Evolutionary conservation across 73 alveolate genomes (phyloP).

Genomic region (Paramecium tetraurelia): DNA sequence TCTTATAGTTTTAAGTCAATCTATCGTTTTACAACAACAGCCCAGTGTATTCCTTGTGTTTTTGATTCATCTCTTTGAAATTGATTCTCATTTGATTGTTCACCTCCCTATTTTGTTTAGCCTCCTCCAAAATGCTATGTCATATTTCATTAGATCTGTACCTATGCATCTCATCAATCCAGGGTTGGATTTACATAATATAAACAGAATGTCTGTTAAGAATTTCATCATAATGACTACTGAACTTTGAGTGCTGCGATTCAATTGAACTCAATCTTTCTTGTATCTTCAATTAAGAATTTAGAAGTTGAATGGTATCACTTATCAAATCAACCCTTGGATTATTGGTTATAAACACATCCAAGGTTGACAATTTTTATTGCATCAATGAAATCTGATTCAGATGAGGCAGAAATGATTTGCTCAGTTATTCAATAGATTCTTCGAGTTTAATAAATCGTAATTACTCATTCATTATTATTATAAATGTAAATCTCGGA

Average conservation of each 20-base stretch:
- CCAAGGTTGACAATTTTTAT: background rate
- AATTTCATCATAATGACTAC: background rate
- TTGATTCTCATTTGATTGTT: background rate
- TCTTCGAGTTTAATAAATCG: background rate
- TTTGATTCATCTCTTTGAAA: background rate
- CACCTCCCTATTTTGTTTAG: background rate
- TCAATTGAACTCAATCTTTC: background rate
- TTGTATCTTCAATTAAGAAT: background rate
- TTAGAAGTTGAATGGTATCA: background rate
- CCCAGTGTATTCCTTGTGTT: background rate
- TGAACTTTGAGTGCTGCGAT: background rate
- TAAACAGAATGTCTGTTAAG: background rate
- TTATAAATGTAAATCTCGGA: background rate
- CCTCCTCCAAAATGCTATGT: background rate
- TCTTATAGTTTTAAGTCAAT: background rate
- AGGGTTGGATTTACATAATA: background rate
- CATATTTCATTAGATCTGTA: background rate
- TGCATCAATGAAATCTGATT: background rate
- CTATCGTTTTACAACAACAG: background rate
- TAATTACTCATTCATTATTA: background rate
- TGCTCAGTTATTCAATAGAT: background rate
- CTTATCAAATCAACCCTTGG: background rate
- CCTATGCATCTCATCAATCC: constrained; percentile 2
- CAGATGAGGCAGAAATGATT: background rate
- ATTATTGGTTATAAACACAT: background rate